A percentile compares a stretch with the other conserved stretches of the same genome.
Evolutionary conservation across 306 rosid species (phyloP).

Genomic region (Gleditsia sinensis): DNA sequence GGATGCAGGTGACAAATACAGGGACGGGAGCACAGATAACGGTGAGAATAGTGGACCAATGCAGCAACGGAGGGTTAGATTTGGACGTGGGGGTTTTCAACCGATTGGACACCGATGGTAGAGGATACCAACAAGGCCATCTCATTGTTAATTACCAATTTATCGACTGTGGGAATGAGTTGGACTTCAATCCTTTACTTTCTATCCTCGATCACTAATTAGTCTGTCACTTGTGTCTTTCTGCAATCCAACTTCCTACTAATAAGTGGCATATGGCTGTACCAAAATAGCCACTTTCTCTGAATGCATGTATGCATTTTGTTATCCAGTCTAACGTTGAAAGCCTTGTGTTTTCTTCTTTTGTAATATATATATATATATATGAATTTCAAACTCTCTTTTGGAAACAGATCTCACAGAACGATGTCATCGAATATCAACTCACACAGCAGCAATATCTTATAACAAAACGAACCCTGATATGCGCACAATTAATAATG

Average conservation of each 20-base stretch:
- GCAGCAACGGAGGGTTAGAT: constrained; percentile 73
- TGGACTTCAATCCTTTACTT: constrained; percentile 1
- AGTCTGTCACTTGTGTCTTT: too few species aligned
- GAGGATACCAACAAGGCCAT: constrained; percentile 53
- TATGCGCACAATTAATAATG: too few species aligned
- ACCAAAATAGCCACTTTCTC: background rate
- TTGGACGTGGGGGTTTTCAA: constrained; percentile 60
- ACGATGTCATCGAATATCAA: background rate
- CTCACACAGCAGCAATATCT: background rate
- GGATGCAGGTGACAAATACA: constrained; percentile 55
- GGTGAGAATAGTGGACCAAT: constrained; percentile 70
- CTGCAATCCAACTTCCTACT: background rate
- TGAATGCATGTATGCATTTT: background rate
- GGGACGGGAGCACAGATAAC: constrained; percentile 52
- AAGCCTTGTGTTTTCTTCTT: background rate
- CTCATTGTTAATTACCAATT: constrained; percentile 56
- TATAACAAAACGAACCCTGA: too few species aligned
- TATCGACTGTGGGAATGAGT: constrained; percentile 51
- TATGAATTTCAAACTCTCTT: background rate
- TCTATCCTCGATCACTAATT: constrained; percentile 33
- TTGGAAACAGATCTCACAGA: too few species aligned
- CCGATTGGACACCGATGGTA: constrained; percentile 49
- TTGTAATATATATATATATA: too few species aligned
- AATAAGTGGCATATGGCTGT: constrained; percentile 6
- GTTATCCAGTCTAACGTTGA: background rate